Base-by-base conservation (phyloP, 108 stramenopile genomes). In the Epithemia pelagica region DNA sequence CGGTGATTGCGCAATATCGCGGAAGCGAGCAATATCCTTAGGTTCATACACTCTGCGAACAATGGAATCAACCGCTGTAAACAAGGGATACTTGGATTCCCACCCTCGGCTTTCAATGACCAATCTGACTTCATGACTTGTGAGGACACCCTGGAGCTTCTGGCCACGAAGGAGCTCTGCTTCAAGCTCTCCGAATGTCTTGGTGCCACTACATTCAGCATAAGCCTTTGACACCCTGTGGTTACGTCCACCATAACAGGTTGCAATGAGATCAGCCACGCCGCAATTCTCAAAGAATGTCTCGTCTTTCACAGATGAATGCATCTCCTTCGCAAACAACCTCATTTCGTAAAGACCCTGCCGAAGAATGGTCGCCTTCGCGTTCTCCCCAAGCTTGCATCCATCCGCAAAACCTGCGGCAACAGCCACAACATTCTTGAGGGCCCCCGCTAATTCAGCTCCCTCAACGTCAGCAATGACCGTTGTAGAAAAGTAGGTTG, bases 161-260 rank as follows among this genome's bases (percentile, higher is more conserved):
- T 83, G 82, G n/a, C 85, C 85, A 8, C 72, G 71, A 32, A 86
- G 61, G 18, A 77, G 54, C 22, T 74, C 70, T 15, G 7, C 64
- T 62, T 81, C 80, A 28, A 81, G 64, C 31, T 65, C 24, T 22
- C 15, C 59, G 28, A 57, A 55, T 3, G 55, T 32, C 18, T n/a
- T 30, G 26, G 25, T 19, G 61, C 61, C 61, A 7, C 27, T 32
- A 57, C 53, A 30, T 32, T 25, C 27, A 55, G 80, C 80, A 56
- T 81, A 87, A 22, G 64, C 79, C 66, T 84, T 79, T 15, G 80
- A 75, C 26, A 78, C 79, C 66, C 63, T 69, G 26, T 82, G 74
- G 64, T 87, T 87, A 15, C 86, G 62, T 22, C 86, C 82, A 1
- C 86, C 86, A 32, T 82, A 83, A 67, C 86, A 84, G 15, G 82